These are phyloP conservation scores for Calonectria fujianensis DNA, from an alignment of 2,329 filamentous ascomycete species.

Conservation along the genomic window DNA sequence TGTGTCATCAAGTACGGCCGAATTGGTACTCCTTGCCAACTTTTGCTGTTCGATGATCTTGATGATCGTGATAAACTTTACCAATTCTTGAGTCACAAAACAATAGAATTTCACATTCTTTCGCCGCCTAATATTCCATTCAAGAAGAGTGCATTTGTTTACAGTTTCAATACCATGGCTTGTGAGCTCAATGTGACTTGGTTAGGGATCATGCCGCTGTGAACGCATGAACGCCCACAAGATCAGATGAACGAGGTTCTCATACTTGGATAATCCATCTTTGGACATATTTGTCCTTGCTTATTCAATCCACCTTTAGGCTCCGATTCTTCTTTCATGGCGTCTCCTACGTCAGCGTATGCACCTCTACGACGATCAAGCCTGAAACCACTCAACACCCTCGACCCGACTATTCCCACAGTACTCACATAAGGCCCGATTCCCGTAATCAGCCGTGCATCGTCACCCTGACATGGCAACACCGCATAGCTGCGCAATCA, in stretches of 20 bases:
- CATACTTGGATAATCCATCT: neutral
- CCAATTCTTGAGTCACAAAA: neutral
- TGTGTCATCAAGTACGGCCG: neutral
- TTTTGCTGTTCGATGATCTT: neutral
- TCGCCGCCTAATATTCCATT: neutral
- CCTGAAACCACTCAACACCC: neutral
- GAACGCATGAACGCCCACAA: neutral
- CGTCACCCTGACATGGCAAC: neutral
- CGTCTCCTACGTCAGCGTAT: neutral
- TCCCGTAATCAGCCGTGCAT: slow-evolving; percentile 3
- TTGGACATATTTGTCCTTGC: neutral
- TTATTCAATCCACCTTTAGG: neutral
- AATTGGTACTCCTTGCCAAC: neutral
- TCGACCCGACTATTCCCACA: neutral
- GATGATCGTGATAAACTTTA: neutral
- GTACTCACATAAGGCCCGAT: slow-evolving; percentile 4
- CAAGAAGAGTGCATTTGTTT: neutral
- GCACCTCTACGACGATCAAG: neutral
- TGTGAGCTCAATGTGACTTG: neutral
- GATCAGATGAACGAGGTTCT: neutral
- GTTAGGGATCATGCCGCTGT: neutral
- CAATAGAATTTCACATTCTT: neutral
- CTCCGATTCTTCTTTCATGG: neutral
- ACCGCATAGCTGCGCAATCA: slow-evolving; percentile 6
- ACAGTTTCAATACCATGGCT: neutral